Evolutionary conservation across 2,329 filamentous ascomycete species (phyloP).

Genomic region (Colletotrichum lindemuthianum): DNA sequence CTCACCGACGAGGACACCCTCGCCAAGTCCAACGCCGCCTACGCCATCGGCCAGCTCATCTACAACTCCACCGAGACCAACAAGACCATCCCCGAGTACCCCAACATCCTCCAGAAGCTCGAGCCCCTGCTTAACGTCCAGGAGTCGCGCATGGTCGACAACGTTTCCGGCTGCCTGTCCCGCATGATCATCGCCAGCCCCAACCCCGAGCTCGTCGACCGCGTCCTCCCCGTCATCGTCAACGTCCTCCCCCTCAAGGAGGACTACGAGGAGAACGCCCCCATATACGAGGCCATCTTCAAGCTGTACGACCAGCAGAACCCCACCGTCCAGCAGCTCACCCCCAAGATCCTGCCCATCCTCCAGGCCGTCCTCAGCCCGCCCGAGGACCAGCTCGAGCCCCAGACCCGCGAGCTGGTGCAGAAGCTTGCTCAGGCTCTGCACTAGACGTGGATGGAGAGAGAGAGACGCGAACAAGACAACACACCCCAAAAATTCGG

Average conservation of each 20-base stretch:
- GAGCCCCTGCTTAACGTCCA: constrained; percentile 84
- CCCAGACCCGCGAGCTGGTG: constrained; percentile 74
- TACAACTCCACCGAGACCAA: constrained; percentile 78
- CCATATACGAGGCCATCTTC: constrained; percentile 90
- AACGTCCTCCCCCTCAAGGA: constrained; percentile 86
- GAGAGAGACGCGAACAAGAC: neutral
- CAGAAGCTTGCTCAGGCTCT: constrained; percentile 68
- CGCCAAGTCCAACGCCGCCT: constrained; percentile 95
- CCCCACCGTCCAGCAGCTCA: constrained; percentile 74
- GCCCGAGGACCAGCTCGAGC: constrained; percentile 79
- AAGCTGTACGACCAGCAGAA: constrained; percentile 81
- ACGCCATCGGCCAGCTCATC: constrained; percentile 86
- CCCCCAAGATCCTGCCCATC: constrained; percentile 73
- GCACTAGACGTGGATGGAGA: constrained; percentile 6
- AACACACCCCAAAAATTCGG: neutral
- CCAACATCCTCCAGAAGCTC: constrained; percentile 82
- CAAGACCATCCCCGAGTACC: constrained; percentile 79
- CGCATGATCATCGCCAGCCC: constrained; percentile 92
- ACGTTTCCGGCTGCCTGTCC: constrained; percentile 89
- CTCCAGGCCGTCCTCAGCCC: constrained; percentile 78
- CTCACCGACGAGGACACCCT: constrained; percentile 90
- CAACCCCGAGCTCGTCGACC: constrained; percentile 80
- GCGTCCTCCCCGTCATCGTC: constrained; percentile 85
- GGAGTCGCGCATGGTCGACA: constrained; percentile 87
- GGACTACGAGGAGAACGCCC: constrained; percentile 96